Conservation (phyloP, 116 monocot species). For the Papilionanthe hybrid region DNA sequence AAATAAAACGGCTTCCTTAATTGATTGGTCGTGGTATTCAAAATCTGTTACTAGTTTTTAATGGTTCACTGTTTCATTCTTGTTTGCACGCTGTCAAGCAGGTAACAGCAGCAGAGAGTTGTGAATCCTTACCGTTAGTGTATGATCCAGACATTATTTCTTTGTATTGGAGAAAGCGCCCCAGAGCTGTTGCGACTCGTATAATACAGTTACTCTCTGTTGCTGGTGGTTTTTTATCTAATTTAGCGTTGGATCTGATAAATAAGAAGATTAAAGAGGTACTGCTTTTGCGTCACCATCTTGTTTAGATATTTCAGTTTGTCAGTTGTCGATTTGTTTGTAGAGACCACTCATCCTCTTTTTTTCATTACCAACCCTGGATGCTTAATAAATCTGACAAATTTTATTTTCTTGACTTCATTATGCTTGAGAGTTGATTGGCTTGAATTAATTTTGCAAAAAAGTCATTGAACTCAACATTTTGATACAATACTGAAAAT, state of each 20-base stretch:
- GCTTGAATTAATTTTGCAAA: background rate
- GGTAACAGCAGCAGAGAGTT: conserved; percentile 38
- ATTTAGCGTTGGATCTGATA: conserved; percentile 67
- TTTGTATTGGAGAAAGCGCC: conserved; percentile 84
- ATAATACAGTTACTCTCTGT: conserved; percentile 83
- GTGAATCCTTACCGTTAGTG: conserved; percentile 72
- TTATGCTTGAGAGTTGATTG: background rate
- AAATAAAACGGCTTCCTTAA: background rate
- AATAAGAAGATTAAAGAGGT: conserved; percentile 96
- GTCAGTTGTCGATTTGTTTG: background rate
- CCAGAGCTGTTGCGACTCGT: conserved; percentile 89
- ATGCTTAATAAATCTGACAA: background rate
- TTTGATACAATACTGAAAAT: background rate
- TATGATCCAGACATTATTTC: conserved; percentile 87
- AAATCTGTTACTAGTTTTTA: background rate
- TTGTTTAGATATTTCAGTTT: background rate
- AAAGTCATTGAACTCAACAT: background rate
- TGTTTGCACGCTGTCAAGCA: conserved; percentile 21
- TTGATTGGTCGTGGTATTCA: background rate
- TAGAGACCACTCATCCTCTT: background rate
- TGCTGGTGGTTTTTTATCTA: conserved; percentile 94
- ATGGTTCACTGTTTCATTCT: background rate
- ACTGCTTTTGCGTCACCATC: conserved; percentile 8
- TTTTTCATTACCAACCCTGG: background rate
- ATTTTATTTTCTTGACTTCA: background rate